Percentiles rank a stretch among this genome's conserved stretches.
Conservation (phyloP, 805 yeast species). For the Yamadazyma phyllophila region DNA sequence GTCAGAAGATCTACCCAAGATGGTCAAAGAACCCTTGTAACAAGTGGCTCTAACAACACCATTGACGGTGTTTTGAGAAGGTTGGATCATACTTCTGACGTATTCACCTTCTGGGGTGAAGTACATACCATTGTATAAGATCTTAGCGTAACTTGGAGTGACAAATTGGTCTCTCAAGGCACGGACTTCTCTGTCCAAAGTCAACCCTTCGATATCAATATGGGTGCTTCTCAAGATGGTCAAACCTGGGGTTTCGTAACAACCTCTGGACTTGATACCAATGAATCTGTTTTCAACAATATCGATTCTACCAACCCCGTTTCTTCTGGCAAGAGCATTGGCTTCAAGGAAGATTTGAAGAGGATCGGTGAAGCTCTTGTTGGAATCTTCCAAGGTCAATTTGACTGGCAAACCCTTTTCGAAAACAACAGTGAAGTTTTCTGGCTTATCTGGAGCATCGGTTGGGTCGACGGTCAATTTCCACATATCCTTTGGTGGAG, state of each 20-base stretch:
- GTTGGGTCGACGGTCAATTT: conserved; percentile 93
- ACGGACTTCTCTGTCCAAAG: conserved; percentile 96
- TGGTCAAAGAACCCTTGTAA: conserved; percentile 83
- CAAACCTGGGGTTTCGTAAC: conserved; percentile 99
- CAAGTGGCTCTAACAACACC: conserved; percentile 93
- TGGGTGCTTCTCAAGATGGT: conserved; percentile 92
- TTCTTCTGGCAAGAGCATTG: conserved; percentile 94
- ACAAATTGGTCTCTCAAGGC: conserved; percentile 95
- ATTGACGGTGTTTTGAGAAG: conserved; percentile 92
- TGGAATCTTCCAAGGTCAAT: conserved; percentile 64
- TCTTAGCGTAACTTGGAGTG: conserved; percentile 84
- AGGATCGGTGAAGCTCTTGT: conserved; percentile 71
- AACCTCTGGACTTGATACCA: conserved; percentile 98
- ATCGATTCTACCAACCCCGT: conserved; percentile 99
- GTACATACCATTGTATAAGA: conserved; percentile 95
- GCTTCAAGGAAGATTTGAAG: conserved; percentile 91
- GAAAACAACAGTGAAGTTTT: conserved; percentile 79
- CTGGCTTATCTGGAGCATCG: conserved; percentile 94
- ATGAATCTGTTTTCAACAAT: conserved; percentile 98
- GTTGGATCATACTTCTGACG: conserved; percentile 87
- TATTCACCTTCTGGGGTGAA: conserved; percentile 98
- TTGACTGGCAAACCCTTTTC: conserved; percentile 86
- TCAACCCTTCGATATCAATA: conserved; percentile 94
- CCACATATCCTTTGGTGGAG: conserved; percentile 99
- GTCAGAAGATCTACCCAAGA: conserved; percentile 91